Evolutionary conservation across 768 basidiomycete species (phyloP).

Genomic region (Rubroboletus pulcherrimus): DNA sequence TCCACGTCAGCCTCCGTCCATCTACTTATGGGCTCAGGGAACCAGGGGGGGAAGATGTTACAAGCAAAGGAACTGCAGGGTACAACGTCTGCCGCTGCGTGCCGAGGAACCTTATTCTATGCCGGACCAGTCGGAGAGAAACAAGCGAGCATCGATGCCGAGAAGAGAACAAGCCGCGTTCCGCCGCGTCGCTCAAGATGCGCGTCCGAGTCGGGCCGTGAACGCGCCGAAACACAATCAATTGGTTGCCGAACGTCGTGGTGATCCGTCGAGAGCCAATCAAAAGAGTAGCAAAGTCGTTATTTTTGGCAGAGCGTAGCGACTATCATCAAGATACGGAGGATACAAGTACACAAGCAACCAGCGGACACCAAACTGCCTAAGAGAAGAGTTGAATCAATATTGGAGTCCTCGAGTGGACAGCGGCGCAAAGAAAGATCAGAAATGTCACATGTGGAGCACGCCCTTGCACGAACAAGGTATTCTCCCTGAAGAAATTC

Average conservation of each 20-base stretch:
- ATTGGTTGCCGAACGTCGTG: not conserved
- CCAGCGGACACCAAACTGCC: not conserved
- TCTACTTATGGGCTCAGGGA: constrained; percentile 16
- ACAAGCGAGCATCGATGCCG: not conserved
- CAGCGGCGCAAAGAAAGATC: constrained; percentile 4
- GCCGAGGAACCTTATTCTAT: constrained; percentile 16
- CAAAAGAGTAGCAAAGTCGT: not conserved
- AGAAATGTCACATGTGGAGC: constrained; percentile 74
- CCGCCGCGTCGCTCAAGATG: not conserved
- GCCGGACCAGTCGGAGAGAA: not conserved
- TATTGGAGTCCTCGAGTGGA: not conserved
- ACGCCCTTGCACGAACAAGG: constrained; percentile 48
- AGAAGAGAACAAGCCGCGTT: constrained; percentile 1
- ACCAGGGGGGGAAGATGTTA: not conserved
- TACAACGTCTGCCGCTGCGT: constrained; percentile 2
- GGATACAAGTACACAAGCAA: not conserved
- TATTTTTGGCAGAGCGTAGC: not conserved
- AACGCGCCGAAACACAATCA: not conserved
- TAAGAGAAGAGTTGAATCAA: constrained; percentile 9
- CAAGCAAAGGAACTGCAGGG: constrained; percentile 1
- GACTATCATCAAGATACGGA: too few species aligned
- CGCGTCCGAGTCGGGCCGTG: not conserved
- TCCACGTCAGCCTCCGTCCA: constrained; percentile 1
- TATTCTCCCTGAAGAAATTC: constrained; percentile 96
- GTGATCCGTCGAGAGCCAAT: not conserved